Percentiles rank a stretch among this genome's conserved stretches.
These are phyloP conservation scores for Sugiyamaella japonica DNA, from an alignment of 1,139 yeast genomes.

Conservation along the genomic window DNA sequence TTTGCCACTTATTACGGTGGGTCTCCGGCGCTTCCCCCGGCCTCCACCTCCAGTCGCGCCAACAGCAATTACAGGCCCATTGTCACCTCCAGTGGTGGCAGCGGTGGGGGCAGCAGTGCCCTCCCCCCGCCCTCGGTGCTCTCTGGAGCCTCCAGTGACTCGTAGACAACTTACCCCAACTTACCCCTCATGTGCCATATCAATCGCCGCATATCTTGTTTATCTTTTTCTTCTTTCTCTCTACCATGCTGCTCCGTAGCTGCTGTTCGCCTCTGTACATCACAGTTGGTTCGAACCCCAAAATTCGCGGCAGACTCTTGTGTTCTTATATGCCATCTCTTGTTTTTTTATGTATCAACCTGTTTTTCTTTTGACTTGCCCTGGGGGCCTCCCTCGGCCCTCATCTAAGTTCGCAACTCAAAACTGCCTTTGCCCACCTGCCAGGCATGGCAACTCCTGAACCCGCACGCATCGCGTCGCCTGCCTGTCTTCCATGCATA, in stretches of 20 bases:
- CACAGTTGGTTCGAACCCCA: too few relatives aligned
- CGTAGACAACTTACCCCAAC: background rate
- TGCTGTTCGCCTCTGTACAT: too few relatives aligned
- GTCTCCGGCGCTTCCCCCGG: slow-evolving; percentile 4
- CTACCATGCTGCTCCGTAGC: too few relatives aligned
- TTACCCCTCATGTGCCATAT: background rate
- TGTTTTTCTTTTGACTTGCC: background rate
- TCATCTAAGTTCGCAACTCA: too few relatives aligned
- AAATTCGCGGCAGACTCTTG: too few relatives aligned
- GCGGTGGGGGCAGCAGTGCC: slow-evolving; percentile 4
- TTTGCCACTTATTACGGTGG: slow-evolving; percentile 14
- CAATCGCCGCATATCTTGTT: too few relatives aligned
- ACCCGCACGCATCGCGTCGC: background rate
- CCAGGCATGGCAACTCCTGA: too few relatives aligned
- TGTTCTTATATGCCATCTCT: background rate
- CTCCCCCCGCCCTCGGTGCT: slow-evolving; percentile 14
- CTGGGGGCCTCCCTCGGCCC: too few relatives aligned
- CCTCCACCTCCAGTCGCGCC: background rate
- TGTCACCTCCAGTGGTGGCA: background rate
- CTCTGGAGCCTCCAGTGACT: slow-evolving; percentile 9
- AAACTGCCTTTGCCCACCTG: too few relatives aligned
- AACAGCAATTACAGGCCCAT: background rate
- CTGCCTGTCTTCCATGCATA: background rate
- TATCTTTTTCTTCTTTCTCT: too few relatives aligned
- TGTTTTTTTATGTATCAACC: background rate